Evolutionary conservation across 192 early-diverging fungal species (phyloP).

Genomic region (Umbelopsis sp.): DNA sequence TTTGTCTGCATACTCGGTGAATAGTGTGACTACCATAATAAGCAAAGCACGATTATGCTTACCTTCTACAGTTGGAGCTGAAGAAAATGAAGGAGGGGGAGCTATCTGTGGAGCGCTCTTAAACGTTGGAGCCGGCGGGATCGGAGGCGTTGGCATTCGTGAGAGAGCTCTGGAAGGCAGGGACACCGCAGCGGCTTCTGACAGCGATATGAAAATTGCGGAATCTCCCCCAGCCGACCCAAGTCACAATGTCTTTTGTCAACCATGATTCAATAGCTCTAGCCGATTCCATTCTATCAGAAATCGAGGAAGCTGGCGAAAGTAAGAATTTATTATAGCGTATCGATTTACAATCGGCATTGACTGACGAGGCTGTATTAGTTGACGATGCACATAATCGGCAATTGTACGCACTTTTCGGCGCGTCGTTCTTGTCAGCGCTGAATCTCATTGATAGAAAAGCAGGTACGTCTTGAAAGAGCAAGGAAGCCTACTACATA

Average conservation of each 20-base stretch:
- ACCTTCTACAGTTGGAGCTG: conserved; percentile 1
- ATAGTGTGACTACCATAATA: background rate
- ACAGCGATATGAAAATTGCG: background rate
- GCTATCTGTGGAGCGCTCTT: background rate
- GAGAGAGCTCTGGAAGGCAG: background rate
- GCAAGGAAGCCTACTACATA: background rate
- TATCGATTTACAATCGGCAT: background rate
- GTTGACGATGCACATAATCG: conserved; percentile 5
- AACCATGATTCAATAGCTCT: background rate
- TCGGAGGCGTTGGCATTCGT: conserved; percentile 4
- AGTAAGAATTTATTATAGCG: background rate
- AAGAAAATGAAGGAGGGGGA: background rate
- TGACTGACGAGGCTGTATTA: background rate
- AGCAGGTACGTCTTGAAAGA: background rate
- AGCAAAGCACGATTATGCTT: background rate
- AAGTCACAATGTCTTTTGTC: conserved; percentile 14
- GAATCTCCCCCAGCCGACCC: background rate
- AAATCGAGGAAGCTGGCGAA: conserved; percentile 9
- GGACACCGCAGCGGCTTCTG: background rate
- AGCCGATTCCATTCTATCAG: background rate
- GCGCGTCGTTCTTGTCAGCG: background rate
- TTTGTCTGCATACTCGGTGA: background rate
- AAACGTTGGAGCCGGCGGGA: conserved; percentile 1
- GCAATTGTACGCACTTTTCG: conserved; percentile 16
- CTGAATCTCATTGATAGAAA: conserved; percentile 6